These are phyloP conservation scores for Akanthomyces dipterigenus DNA, from an alignment of 2,329 filamentous ascomycete genomes.

Conservation along the genomic window DNA sequence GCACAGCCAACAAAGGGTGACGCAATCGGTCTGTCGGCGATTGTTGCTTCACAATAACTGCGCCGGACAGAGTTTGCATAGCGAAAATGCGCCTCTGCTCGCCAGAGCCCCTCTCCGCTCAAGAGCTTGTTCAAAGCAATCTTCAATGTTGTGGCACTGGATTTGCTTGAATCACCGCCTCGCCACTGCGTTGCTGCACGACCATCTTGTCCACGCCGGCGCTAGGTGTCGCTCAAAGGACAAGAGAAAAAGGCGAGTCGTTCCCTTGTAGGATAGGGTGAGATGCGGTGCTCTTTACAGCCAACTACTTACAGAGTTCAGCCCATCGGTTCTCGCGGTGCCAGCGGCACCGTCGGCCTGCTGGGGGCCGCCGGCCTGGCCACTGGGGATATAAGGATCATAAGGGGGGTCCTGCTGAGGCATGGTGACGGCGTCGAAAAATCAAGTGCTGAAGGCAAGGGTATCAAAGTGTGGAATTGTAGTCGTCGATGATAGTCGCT, in stretches of 20 bases:
- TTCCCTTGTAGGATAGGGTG: neutral
- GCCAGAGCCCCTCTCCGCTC: neutral
- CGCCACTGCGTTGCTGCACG: neutral
- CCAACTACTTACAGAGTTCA: constrained; percentile 71
- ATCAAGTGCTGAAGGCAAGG: neutral
- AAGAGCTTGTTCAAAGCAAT: neutral
- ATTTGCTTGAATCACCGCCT: neutral
- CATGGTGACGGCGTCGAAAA: constrained; percentile 31
- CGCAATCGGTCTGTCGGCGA: neutral
- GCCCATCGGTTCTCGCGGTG: constrained; percentile 52
- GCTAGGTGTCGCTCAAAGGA: neutral
- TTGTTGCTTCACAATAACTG: neutral
- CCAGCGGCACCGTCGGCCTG: constrained; percentile 33
- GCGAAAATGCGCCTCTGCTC: neutral
- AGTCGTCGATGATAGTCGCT: neutral
- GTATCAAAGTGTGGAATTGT: neutral
- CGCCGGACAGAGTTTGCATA: neutral
- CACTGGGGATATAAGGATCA: constrained; percentile 81
- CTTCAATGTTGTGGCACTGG: neutral
- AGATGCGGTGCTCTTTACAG: constrained; percentile 3
- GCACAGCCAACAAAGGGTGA: neutral
- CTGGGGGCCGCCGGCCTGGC: constrained; percentile 39
- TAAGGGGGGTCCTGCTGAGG: constrained; percentile 59
- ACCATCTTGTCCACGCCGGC: neutral
- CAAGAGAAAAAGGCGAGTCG: neutral